Percentiles rank a stretch among this genome's conserved stretches.
Conservation (phyloP, 495 filamentous ascomycete species). For the Aspergillus bridgeri region DNA sequence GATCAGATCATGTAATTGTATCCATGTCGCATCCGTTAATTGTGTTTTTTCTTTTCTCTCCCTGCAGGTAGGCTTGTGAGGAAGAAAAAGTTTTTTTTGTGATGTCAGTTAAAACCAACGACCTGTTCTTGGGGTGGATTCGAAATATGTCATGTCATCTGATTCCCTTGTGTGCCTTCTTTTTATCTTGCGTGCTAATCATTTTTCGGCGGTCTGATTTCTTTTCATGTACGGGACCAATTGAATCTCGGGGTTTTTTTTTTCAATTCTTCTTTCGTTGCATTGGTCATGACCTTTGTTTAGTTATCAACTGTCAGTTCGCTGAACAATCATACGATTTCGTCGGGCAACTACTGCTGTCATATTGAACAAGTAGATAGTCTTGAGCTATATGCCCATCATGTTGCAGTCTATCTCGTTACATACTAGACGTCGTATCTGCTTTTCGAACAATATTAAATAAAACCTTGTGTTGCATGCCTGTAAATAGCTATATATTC, state of each 20-base stretch:
- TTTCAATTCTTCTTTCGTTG: not conserved
- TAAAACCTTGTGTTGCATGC: too few species aligned
- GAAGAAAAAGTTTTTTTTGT: slow-evolving; percentile 19
- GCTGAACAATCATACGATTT: too few species aligned
- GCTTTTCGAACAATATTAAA: too few species aligned
- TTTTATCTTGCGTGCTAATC: slow-evolving; percentile 5
- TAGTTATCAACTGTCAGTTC: too few species aligned
- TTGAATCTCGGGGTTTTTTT: slow-evolving; percentile 1
- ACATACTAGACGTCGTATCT: too few species aligned
- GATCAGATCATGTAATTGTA: slow-evolving; percentile 90
- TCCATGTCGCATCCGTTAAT: not conserved
- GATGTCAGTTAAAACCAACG: slow-evolving; percentile 7
- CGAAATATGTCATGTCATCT: slow-evolving; percentile 1
- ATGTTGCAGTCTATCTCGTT: too few species aligned
- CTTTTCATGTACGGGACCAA: slow-evolving; percentile 11
- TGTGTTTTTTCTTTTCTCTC: slow-evolving; percentile 3
- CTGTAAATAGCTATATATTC: too few species aligned
- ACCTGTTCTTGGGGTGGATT: slow-evolving; percentile 3
- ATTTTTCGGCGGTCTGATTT: slow-evolving; percentile 11
- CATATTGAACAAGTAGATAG: too few species aligned
- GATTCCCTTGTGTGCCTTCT: slow-evolving; percentile 10
- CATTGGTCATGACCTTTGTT: too few species aligned
- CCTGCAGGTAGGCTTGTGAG: slow-evolving; percentile 6
- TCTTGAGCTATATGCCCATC: too few species aligned
- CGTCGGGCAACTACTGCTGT: too few species aligned